These are phyloP conservation scores for Pseudocercospora cruenta DNA, from an alignment of 2,329 filamentous ascomycete species.

Conservation along the genomic window DNA sequence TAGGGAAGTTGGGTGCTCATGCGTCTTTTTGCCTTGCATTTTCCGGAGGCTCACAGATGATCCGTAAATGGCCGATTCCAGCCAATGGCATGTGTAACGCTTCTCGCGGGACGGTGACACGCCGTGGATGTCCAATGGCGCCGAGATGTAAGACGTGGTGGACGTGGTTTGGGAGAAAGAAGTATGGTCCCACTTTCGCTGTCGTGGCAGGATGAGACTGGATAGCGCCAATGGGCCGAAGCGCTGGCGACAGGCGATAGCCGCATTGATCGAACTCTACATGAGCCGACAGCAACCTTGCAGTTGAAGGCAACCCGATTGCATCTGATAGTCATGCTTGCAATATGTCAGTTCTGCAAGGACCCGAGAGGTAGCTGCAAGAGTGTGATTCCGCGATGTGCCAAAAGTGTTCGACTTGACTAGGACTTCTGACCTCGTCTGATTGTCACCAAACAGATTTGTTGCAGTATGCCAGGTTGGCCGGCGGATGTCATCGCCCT, in stretches of 20 bases:
- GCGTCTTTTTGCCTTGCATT: conserved; percentile 17
- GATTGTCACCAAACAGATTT: too few relatives aligned
- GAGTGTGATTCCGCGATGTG: too few relatives aligned
- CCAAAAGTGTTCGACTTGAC: too few relatives aligned
- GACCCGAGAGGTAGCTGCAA: not conserved
- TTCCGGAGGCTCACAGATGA: conserved; percentile 16
- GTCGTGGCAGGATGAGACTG: not conserved
- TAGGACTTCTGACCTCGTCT: too few relatives aligned
- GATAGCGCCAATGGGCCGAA: not conserved
- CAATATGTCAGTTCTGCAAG: not conserved
- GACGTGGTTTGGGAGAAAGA: not conserved
- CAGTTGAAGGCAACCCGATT: not conserved
- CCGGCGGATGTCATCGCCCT: too few relatives aligned
- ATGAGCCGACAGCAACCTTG: not conserved
- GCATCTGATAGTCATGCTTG: not conserved
- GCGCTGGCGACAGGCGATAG: not conserved
- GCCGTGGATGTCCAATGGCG: conserved; percentile 16
- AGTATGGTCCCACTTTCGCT: not conserved
- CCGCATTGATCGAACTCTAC: not conserved
- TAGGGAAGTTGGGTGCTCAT: conserved; percentile 16
- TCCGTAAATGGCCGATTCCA: conserved; percentile 14
- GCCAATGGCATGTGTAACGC: conserved; percentile 24
- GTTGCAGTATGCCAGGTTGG: too few relatives aligned
- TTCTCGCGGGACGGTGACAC: conserved; percentile 12
- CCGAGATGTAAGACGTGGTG: not conserved